A percentile compares a stretch with the other conserved stretches of the same genome.
phyloP scores from a whole-genome alignment of 495 filamentous ascomycete genomes.

The Aspergillus asperescens region DNA sequence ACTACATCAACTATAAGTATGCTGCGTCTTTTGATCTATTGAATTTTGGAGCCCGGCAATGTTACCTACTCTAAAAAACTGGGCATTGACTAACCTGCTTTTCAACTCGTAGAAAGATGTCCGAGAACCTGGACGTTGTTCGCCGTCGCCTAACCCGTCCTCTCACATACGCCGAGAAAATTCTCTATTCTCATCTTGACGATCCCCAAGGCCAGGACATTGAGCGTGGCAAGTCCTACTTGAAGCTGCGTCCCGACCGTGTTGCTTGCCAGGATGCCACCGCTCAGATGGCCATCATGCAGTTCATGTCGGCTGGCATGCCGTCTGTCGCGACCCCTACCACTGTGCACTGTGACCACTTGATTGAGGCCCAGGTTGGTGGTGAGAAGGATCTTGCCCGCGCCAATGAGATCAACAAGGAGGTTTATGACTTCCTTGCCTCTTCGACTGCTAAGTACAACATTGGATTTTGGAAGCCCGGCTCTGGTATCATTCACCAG shows the following conservation, averaged over 20 bases:
- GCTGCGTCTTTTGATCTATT: slow-evolving; percentile 17
- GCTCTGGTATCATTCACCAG: slow-evolving; percentile 99
- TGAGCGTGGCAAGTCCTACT: slow-evolving; percentile 90
- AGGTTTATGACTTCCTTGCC: slow-evolving; percentile 97
- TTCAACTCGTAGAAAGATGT: slow-evolving; percentile 77
- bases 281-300: slow-evolving; percentile 98
- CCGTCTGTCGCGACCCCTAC: slow-evolving; percentile 88
- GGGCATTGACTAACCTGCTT: slow-evolving; percentile 30
- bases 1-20: slow-evolving; percentile 77
- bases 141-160: slow-evolving; percentile 83
- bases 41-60: not conserved
- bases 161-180: slow-evolving; percentile 92
- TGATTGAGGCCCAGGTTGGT: slow-evolving; percentile 96
- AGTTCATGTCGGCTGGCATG: slow-evolving; percentile 99
- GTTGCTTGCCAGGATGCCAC: slow-evolving; percentile 99
- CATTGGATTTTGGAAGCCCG: slow-evolving; percentile 99
- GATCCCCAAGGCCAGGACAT: slow-evolving; percentile 95
- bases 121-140: slow-evolving; percentile 90
- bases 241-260: slow-evolving; percentile 92
- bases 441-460: slow-evolving; percentile 97
- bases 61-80: not conserved
- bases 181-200: slow-evolving; percentile 86
- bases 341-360: slow-evolving; percentile 98
- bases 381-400: slow-evolving; percentile 91
- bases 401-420: slow-evolving; percentile 94